These are phyloP conservation scores for Phanerochaete sordida DNA, from an alignment of 768 basidiomycete genomes.

Conservation along the genomic window DNA sequence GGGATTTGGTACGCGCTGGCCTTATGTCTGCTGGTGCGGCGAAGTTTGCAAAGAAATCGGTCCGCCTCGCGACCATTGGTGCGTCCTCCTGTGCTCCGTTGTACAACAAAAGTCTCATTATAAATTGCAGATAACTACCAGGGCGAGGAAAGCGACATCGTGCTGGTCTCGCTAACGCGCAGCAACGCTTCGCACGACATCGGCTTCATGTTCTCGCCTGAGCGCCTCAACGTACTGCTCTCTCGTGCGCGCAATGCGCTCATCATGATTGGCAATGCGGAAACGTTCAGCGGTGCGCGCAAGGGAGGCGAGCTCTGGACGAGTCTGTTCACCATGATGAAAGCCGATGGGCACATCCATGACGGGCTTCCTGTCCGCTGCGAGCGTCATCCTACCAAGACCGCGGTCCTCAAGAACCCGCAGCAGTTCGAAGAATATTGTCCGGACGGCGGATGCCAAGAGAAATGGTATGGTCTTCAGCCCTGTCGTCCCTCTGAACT, in stretches of 20 bases:
- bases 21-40: slow-evolving; percentile 39
- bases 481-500: not conserved
- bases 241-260: slow-evolving; percentile 65
- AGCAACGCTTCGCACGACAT: slow-evolving; percentile 56
- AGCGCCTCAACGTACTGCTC: slow-evolving; percentile 67
- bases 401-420: slow-evolving; percentile 34
- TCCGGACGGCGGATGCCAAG: slow-evolving; percentile 62
- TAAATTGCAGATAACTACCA: slow-evolving; percentile 62
- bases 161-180: slow-evolving; percentile 56
- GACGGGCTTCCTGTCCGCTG: slow-evolving; percentile 59
- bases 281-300: slow-evolving; percentile 52
- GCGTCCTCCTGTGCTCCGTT: slow-evolving; percentile 1
- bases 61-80: slow-evolving; percentile 69
- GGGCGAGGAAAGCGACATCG: slow-evolving; percentile 71
- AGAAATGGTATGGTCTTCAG: slow-evolving; percentile 47
- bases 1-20: slow-evolving; percentile 57
- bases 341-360: slow-evolving; percentile 42
- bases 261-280: slow-evolving; percentile 62
- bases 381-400: slow-evolving; percentile 46
- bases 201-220: slow-evolving; percentile 69
- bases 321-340: slow-evolving; percentile 43
- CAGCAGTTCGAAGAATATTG: slow-evolving; percentile 46
- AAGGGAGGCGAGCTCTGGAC: slow-evolving; percentile 53
- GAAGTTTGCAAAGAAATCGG: slow-evolving; percentile 37
- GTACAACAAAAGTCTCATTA: not conserved